Evolutionary conservation across 129 eudicot genomes (phyloP).

Genomic region (Scalesia atractyloides): DNA sequence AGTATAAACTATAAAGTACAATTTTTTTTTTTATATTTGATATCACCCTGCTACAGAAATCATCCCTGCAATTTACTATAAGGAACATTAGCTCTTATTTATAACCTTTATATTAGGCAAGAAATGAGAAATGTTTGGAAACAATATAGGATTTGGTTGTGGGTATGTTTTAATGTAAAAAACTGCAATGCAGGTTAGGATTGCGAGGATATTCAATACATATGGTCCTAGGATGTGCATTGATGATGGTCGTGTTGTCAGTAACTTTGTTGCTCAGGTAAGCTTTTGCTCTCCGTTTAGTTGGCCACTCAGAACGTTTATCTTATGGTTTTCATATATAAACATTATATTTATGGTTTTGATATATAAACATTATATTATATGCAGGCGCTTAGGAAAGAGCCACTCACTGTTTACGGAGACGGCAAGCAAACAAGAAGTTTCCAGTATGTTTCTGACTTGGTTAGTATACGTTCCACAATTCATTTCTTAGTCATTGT

Average conservation of each 20-base stretch:
- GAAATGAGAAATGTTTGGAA: background rate
- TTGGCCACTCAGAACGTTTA: background rate
- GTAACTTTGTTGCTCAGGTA: constrained; percentile 98
- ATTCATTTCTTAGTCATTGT: background rate
- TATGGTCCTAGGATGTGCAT: constrained; percentile 98
- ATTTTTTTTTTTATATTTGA: no score
- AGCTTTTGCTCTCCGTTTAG: background rate
- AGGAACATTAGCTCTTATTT: no score
- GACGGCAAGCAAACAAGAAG: constrained; percentile 97
- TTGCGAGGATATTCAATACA: constrained; percentile 93
- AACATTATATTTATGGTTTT: background rate
- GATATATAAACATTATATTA: background rate
- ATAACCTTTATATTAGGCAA: no score
- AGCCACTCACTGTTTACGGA: constrained; percentile 90
- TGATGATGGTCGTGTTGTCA: constrained; percentile 97
- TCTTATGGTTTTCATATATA: background rate
- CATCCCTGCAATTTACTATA: no score
- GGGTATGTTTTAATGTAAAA: background rate
- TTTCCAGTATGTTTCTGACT: constrained; percentile 88
- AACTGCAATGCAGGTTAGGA: constrained; percentile 54
- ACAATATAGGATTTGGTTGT: background rate
- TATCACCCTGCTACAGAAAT: no score
- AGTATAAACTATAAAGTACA: no score
- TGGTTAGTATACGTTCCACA: constrained; percentile 54
- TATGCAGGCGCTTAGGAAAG: constrained; percentile 83